Percentiles rank a stretch among this genome's conserved stretches.
Evolutionary conservation across 2,329 filamentous ascomycete genomes (phyloP).

Genomic region (Talaromyces atroroseus): DNA sequence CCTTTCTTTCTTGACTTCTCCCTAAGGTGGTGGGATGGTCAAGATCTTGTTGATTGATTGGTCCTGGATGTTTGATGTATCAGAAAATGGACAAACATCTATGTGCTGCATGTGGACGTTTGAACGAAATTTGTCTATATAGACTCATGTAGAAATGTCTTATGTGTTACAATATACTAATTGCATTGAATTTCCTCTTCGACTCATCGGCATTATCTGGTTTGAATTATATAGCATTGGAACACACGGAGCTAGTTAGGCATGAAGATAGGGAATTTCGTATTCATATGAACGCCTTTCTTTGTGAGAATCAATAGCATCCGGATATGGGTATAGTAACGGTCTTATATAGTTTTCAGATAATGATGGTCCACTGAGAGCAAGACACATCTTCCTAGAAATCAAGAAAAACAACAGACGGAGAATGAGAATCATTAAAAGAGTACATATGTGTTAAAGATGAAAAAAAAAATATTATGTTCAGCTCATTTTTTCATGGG

Average conservation of each 20-base stretch:
- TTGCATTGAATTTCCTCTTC: not conserved
- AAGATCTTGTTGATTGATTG: not conserved
- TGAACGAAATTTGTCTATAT: not conserved
- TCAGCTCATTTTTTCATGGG: slow-evolving; percentile 4
- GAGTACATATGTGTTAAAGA: not conserved
- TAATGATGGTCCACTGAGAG: not conserved
- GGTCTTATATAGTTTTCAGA: not conserved
- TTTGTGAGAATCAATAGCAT: too few relatives aligned
- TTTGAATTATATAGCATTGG: not conserved
- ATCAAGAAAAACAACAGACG: not conserved
- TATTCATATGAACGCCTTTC: not conserved
- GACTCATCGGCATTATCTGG: not conserved
- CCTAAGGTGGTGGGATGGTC: not conserved
- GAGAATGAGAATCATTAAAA: not conserved
- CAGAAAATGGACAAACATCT: not conserved
- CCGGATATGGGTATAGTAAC: not conserved
- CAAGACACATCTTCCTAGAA: too few relatives aligned
- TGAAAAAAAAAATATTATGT: slow-evolving; percentile 3
- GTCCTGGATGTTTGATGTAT: not conserved
- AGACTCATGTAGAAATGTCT: not conserved
- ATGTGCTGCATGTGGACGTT: not conserved
- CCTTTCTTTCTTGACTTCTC: not conserved
- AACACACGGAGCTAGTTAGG: not conserved
- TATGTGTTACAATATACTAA: not conserved
- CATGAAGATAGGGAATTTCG: not conserved